Evolutionary conservation across 768 basidiomycete genomes (phyloP), one percentile per base, ranked within the genome.

Genomic region (Termitomyces sp.): DNA sequence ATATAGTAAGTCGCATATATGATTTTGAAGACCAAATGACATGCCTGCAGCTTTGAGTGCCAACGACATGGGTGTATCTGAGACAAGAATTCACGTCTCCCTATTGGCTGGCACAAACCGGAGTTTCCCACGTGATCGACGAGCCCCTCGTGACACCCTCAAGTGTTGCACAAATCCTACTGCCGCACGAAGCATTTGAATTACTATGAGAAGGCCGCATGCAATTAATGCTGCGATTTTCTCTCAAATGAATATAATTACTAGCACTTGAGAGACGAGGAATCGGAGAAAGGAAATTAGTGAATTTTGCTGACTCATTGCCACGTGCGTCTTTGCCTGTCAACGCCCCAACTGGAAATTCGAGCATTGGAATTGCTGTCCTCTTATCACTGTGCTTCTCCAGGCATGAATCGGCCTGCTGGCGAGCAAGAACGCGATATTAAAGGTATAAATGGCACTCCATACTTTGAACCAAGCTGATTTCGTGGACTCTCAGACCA

Each of bases 51-150:
- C 69, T 66, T 68, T 74, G 55, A 79, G 63, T 58, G 73, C 69
- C 64, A 85, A 77, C 67, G 84, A 81, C 85, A 87, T 85, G 71
- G 65, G 70, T 61, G 58, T 61, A 63, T 55, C 56, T 65, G 55
- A 65, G 61, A 65, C 62, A 63, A 64, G 64, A 58, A 68, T 69
- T 66, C 62, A 58, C 65, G 59, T 49, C 48, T 57, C 61, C 58
- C 54, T 59, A 68, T 69, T 70, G 68, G 70, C 65, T 72, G 71
- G 71, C 66, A 48, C 58, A 64, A 71, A 67, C 63, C 68, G 67
- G 65, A 64, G 55, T 42, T 49, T 20, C 2, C 7, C 64, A 65
- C 64, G 64, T 65, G 64, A 59, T 50, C 39, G n/a, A 57, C 36
- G 13, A 35, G 2, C 8, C 11, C 57, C 46, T 32, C 57, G 58